Conservation (phyloP, 192 early-diverging fungal species). For the Backusella macrospora region DNA sequence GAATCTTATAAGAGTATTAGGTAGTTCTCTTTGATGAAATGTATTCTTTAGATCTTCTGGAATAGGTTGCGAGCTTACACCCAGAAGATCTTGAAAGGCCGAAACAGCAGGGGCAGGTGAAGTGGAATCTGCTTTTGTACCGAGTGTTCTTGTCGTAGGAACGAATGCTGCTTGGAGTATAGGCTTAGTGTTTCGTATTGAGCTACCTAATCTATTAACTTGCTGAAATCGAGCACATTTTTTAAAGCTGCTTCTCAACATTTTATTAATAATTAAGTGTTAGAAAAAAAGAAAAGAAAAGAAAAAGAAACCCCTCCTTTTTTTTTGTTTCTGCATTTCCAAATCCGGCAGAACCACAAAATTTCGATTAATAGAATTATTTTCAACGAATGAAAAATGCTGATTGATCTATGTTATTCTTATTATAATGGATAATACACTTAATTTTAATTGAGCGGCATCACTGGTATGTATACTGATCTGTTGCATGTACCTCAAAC, state of each 20-base stretch:
- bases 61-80: neutral
- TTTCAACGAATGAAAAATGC: too few relatives aligned
- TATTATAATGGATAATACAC: too few relatives aligned
- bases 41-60: conserved; percentile 33
- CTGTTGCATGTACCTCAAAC: too few relatives aligned
- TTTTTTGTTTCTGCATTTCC: too few relatives aligned
- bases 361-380: too few relatives aligned
- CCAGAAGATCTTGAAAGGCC: conserved; percentile 26
- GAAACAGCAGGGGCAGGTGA: neutral
- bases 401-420: too few relatives aligned
- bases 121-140: neutral
- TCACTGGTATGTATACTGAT: too few relatives aligned
- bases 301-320: neutral
- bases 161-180: neutral
- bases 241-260: neutral
- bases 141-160: neutral
- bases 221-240: neutral
- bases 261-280: neutral
- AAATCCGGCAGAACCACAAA: too few relatives aligned
- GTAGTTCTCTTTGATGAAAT: conserved; percentile 59
- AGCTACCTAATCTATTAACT: neutral
- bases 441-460: too few relatives aligned
- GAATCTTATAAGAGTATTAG: conserved; percentile 71
- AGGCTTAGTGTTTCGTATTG: neutral
- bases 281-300: neutral